These are phyloP conservation scores for Dendrocalamus latiflorus DNA, from an alignment of 202 grass and related monocot genomes.

Conservation along the genomic window DNA sequence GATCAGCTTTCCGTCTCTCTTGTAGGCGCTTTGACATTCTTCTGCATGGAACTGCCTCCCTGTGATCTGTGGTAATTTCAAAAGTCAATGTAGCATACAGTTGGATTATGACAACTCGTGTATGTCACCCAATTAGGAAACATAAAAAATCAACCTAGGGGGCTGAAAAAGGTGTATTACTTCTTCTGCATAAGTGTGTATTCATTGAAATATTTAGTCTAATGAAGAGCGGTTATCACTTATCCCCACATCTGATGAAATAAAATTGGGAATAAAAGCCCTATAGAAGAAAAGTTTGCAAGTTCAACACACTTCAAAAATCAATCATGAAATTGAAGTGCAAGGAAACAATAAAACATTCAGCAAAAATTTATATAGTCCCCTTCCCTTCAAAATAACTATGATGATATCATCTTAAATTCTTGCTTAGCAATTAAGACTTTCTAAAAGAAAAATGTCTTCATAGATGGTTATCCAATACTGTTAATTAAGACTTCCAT, in stretches of 20 bases:
- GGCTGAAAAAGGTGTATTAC: neutral
- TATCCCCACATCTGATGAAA: neutral
- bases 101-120: neutral
- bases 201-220: neutral
- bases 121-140: neutral
- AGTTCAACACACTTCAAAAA: neutral
- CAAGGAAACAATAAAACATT: neutral
- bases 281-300: neutral
- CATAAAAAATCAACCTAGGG: neutral
- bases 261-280: neutral
- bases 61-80: conserved; percentile 29
- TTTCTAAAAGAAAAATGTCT: neutral
- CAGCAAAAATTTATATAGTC: neutral
- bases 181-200: neutral
- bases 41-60: conserved; percentile 19
- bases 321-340: neutral
- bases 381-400: neutral
- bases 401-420: neutral
- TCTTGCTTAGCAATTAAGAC: neutral
- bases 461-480: neutral
- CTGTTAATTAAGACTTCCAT: neutral
- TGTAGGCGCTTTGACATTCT: conserved; percentile 45
- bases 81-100: neutral
- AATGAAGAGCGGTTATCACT: neutral
- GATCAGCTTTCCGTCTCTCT: conserved; percentile 30